A percentile compares a stretch with the other conserved stretches of the same genome.
Evolutionary conservation across 2,329 filamentous ascomycete species (phyloP).

Genomic region (Scedosporium boydii): DNA sequence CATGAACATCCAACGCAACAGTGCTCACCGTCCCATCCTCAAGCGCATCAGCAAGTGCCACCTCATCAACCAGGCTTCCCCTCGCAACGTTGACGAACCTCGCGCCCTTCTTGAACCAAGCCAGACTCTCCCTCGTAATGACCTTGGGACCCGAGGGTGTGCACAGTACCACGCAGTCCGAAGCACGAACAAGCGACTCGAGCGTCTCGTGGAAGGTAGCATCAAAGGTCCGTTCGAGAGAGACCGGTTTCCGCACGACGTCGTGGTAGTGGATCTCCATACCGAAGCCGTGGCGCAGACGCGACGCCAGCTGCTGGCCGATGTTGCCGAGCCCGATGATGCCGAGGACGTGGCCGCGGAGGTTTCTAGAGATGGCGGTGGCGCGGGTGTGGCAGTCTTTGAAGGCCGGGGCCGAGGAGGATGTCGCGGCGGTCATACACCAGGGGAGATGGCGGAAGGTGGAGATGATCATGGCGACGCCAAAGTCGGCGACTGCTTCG

Average conservation of each 20-base stretch:
- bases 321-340: conserved; percentile 63
- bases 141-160: conserved; percentile 42
- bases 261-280: conserved; percentile 61
- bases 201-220: conserved; percentile 43
- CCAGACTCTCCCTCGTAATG: conserved; percentile 37
- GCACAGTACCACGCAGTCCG: conserved; percentile 55
- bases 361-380: conserved; percentile 53
- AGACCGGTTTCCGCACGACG: conserved; percentile 35
- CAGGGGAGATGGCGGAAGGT: conserved; percentile 61
- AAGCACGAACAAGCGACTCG: conserved; percentile 36
- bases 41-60: conserved; percentile 50
- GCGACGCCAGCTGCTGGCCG: conserved; percentile 50
- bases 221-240: conserved; percentile 28
- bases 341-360: conserved; percentile 50
- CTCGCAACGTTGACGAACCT: conserved; percentile 58
- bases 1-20: conserved; percentile 56
- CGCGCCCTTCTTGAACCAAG: conserved; percentile 41
- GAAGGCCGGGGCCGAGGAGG: conserved; percentile 31
- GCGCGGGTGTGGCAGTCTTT: conserved; percentile 49
- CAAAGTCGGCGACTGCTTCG: conserved; percentile 64
- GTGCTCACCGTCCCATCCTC: conserved; percentile 38
- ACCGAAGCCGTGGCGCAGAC: conserved; percentile 43
- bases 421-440: conserved; percentile 47
- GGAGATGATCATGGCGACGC: conserved; percentile 58
- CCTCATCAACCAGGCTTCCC: conserved; percentile 55